phyloP scores from a whole-genome alignment of 805 yeast species.

The Jamesozyma spencerorum region DNA sequence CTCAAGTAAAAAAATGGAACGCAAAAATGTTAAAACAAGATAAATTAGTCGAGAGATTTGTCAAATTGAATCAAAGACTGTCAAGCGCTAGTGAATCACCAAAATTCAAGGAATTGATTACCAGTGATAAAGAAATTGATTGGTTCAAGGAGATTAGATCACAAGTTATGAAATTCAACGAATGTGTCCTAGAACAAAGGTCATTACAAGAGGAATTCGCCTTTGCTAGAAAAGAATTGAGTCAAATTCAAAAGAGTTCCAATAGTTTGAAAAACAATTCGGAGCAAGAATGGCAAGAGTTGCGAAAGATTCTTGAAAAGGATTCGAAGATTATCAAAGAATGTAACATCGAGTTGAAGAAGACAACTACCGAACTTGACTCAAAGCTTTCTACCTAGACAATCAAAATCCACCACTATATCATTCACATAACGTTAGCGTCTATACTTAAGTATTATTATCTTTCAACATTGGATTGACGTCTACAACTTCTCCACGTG shows the following conservation, averaged over 20 bases:
- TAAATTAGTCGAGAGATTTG: slow-evolving; percentile 26
- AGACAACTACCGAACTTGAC: neutral
- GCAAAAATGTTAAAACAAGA: slow-evolving; percentile 28
- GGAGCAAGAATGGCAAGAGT: slow-evolving; percentile 26
- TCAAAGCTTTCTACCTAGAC: neutral
- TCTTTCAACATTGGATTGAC: too few species aligned
- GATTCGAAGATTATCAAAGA: slow-evolving; percentile 26
- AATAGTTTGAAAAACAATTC: slow-evolving; percentile 1
- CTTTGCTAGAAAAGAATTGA: slow-evolving; percentile 23
- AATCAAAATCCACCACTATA: too few species aligned
- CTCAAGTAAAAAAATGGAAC: slow-evolving; percentile 12
- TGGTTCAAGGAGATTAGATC: slow-evolving; percentile 39
- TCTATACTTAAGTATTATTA: too few species aligned
- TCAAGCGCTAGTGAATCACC: slow-evolving; percentile 12
- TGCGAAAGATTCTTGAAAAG: slow-evolving; percentile 27
- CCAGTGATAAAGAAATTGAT: slow-evolving; percentile 34
- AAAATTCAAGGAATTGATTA: slow-evolving; percentile 20
- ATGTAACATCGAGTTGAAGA: slow-evolving; percentile 14
- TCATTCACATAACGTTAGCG: too few species aligned
- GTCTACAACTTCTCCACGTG: too few species aligned
- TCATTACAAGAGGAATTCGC: slow-evolving; percentile 22
- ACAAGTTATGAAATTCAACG: slow-evolving; percentile 28
- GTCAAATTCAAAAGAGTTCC: slow-evolving; percentile 8
- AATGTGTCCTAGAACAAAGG: slow-evolving; percentile 22
- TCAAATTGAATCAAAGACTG: slow-evolving; percentile 23